Evolutionary conservation across 495 filamentous ascomycete genomes (phyloP), one percentile per base, ranked within the genome.

Genomic region (Aspergillus affinis): DNA sequence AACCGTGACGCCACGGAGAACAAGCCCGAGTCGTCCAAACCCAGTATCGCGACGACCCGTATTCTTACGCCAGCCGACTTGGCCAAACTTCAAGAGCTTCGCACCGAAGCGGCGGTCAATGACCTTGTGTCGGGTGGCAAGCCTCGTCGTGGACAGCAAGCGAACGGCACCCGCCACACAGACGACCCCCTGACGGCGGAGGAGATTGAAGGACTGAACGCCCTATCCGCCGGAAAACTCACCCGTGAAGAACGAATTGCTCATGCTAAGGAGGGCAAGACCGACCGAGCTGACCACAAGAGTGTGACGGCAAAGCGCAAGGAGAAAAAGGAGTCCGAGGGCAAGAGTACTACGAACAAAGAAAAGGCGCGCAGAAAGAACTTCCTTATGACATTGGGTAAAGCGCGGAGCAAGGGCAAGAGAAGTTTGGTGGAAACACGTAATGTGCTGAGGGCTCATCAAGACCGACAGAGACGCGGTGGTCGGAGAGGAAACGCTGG

Each of bases 341-440:
- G 92, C 60, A 97, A 98, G 83, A 93, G 89, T 73, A 90, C 90
- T 5, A 99, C 94, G 65, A 99, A 99, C 77, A 90, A 90, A 81
- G 95, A 99, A 81, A 99, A 99, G 83, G 86, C 89, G 27, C 80
- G 93, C 54, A 88, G 87, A 80, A 98, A 99, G 86, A 98, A 98
- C 72, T 95, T 98, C 74, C 70, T 98, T 67, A 99, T 99, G 95
- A 97, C 92, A 29, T 73, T 98, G 44, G 90, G 92, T 51, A 98
- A 98, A 81, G 93, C 94, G 3, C 90, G 90, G 77, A 83, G 80
- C 51, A 98, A 97, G 81, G 87, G 90, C 69, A 97, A 96, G 87
- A 82, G 91, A 65, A 96, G 90, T 85, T 79, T 98, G 69, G 82
- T 88, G 46, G 88, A 97, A 67, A 91, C 87, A 48, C 83, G 84